Percentiles rank a stretch among this genome's conserved stretches.
Evolutionary conservation across 2,329 filamentous ascomycete genomes (phyloP).

Genomic region (Penicillium expansum): DNA sequence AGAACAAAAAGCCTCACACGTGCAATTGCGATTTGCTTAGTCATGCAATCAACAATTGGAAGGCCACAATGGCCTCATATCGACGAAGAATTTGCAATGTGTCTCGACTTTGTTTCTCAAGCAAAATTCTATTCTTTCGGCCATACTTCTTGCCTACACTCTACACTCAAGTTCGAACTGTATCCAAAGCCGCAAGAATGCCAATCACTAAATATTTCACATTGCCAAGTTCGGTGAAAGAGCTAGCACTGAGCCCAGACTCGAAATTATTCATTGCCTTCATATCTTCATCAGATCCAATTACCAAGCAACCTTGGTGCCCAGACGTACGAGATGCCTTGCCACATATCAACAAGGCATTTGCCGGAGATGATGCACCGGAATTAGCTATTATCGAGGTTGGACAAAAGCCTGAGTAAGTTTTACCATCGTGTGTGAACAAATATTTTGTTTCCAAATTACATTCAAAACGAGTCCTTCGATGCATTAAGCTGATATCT

Average conservation of each 20-base stretch:
- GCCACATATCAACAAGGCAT: constrained; percentile 33
- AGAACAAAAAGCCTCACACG: not conserved
- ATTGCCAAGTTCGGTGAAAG: constrained; percentile 18
- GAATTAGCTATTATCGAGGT: constrained; percentile 34
- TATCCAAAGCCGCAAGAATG: constrained; percentile 20
- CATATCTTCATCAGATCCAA: constrained; percentile 36
- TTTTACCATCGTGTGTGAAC: not conserved
- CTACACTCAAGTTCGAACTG: not conserved
- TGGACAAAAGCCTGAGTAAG: constrained; percentile 37
- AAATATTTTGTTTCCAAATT: not conserved
- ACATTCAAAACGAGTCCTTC: not conserved
- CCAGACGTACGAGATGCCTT: constrained; percentile 41
- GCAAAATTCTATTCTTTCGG: not conserved
- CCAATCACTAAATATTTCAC: constrained; percentile 26
- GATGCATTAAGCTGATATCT: not conserved
- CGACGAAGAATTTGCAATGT: not conserved
- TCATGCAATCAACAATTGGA: not conserved
- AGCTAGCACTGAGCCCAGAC: constrained; percentile 13
- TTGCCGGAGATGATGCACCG: constrained; percentile 26
- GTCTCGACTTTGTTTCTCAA: not conserved
- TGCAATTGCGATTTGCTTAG: not conserved
- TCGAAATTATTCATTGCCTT: constrained; percentile 38
- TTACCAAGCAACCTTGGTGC: constrained; percentile 41
- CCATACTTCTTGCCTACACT: too few relatives aligned
- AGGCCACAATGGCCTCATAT: not conserved